These are phyloP conservation scores for Curvularia spicifera DNA, from an alignment of 2,329 filamentous ascomycete species.

Conservation along the genomic window DNA sequence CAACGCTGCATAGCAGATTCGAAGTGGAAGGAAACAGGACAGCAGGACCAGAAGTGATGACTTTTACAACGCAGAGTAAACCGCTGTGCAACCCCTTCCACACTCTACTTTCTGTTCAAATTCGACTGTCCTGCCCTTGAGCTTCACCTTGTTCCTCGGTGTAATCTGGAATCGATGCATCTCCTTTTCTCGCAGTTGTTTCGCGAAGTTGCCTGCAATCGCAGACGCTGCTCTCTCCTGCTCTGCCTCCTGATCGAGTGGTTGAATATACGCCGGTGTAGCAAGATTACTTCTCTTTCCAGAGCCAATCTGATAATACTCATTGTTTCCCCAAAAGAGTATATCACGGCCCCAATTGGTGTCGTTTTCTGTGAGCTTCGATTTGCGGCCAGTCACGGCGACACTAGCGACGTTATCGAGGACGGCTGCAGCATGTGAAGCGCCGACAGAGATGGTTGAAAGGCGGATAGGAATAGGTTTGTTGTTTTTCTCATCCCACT, in stretches of 20 bases:
- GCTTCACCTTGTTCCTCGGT: conserved; percentile 71
- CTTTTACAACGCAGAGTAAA: conserved; percentile 31
- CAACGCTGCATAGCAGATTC: background rate
- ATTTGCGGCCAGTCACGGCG: conserved; percentile 55
- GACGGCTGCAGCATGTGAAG: conserved; percentile 80
- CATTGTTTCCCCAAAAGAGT: conserved; percentile 93
- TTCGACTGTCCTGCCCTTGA: conserved; percentile 73
- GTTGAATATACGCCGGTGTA: conserved; percentile 77
- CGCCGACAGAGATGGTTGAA: conserved; percentile 73
- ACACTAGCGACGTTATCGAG: conserved; percentile 81
- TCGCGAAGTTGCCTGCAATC: conserved; percentile 20
- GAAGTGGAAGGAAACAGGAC: background rate
- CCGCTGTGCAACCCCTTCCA: conserved; percentile 77
- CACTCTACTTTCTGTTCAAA: conserved; percentile 90
- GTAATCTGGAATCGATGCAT: conserved; percentile 81
- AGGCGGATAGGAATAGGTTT: conserved; percentile 78
- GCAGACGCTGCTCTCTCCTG: conserved; percentile 34
- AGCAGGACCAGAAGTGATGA: background rate
- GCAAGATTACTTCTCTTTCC: conserved; percentile 84
- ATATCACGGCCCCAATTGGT: conserved; percentile 90
- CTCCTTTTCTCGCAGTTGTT: conserved; percentile 66
- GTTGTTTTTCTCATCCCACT: conserved; percentile 79
- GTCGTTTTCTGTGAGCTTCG: conserved; percentile 63
- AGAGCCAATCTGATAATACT: conserved; percentile 90
- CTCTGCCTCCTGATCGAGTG: conserved; percentile 71